phyloP scores from a whole-genome alignment of 2,329 filamentous ascomycete species.

The Nothomitra cinnamomea region DNA sequence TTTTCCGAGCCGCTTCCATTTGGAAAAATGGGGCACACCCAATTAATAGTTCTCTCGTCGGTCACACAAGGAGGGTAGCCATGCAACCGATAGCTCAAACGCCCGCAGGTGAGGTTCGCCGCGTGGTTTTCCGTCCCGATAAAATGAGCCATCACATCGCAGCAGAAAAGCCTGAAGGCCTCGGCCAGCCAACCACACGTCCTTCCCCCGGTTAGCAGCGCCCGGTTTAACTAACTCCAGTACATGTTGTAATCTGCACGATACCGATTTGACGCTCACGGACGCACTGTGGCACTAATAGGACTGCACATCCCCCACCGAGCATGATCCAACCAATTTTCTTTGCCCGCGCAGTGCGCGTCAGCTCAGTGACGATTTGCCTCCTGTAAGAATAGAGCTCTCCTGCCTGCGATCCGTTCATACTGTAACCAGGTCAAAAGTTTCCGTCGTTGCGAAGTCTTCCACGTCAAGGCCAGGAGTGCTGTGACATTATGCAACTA shows the following conservation, averaged over 20 bases:
- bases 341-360: no score
- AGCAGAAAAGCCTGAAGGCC: neutral
- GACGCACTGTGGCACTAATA: neutral
- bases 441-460: no score
- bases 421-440: no score
- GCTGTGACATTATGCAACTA: no score
- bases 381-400: no score
- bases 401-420: no score
- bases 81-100: neutral
- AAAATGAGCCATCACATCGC: neutral
- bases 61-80: neutral
- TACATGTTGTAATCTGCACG: slow-evolving; percentile 3
- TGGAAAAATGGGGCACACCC: neutral
- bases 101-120: neutral
- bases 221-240: neutral
- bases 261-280: neutral
- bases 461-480: no score
- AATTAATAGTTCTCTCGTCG: neutral
- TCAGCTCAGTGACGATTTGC: no score
- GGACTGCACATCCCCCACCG: neutral
- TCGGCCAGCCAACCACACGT: neutral
- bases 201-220: neutral
- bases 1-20: no score
- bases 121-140: slow-evolving; percentile 2
- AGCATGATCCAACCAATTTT: neutral